A percentile compares a stretch with the other conserved stretches of the same genome.
Evolutionary conservation across 768 basidiomycete species (phyloP).

Genomic region (Mycena olivaceomarginata): DNA sequence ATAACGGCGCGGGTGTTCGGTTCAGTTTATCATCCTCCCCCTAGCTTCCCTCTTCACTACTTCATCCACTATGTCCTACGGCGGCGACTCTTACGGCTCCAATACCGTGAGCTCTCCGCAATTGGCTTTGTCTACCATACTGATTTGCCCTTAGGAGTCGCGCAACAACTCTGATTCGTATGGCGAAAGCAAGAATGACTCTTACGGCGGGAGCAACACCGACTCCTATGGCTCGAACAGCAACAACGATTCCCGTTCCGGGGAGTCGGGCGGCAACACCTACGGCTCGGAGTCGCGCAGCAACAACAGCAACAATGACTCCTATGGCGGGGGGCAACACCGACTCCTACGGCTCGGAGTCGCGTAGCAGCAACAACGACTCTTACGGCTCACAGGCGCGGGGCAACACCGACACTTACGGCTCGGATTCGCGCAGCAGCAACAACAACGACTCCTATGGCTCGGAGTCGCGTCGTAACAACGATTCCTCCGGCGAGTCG

Average conservation of each 20-base stretch:
- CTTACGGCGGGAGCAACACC: not conserved
- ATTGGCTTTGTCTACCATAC: too few relatives aligned
- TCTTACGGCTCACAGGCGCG: not conserved
- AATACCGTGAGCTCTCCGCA: too few relatives aligned
- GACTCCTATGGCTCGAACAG: not conserved
- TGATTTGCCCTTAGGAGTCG: too few relatives aligned
- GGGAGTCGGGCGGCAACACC: too few relatives aligned
- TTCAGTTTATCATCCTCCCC: too few relatives aligned
- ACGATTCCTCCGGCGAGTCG: constrained; percentile 34
- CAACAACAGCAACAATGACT: constrained; percentile 44
- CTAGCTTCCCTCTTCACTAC: too few relatives aligned
- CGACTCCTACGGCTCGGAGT: not conserved
- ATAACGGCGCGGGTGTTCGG: not conserved
- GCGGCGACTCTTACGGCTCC: too few relatives aligned
- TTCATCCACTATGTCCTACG: too few relatives aligned
- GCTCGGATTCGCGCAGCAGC: constrained; percentile 21
- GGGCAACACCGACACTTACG: not conserved
- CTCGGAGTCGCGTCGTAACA: constrained; percentile 33
- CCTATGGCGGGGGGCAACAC: constrained; percentile 26
- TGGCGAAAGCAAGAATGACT: not conserved
- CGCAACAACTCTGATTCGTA: not conserved
- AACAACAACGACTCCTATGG: constrained; percentile 44
- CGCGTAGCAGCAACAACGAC: too few relatives aligned
- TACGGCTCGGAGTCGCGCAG: not conserved
- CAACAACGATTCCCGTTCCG: not conserved